Evolutionary conservation across 2,329 filamentous ascomycete species (phyloP).

Genomic region (Exophiala oligosperma): DNA sequence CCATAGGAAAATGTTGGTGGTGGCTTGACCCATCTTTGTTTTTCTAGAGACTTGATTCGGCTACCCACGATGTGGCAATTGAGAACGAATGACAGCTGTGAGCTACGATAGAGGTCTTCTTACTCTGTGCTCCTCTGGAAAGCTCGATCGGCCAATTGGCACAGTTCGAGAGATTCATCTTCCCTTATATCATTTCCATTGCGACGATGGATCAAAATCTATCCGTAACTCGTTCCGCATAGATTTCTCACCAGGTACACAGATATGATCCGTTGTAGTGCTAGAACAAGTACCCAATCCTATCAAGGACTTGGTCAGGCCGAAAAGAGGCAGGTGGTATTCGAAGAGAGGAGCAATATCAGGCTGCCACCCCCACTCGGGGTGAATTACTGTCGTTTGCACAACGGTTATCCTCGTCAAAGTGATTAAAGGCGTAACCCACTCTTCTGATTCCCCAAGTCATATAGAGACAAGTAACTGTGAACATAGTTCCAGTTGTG

Average conservation of each 20-base stretch:
- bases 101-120: neutral
- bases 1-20: neutral
- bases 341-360: too few relatives aligned
- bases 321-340: too few relatives aligned
- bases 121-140: neutral
- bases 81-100: neutral
- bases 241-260: neutral
- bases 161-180: neutral
- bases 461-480: neutral
- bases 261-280: too few relatives aligned
- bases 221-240: neutral
- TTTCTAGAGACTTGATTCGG: neutral
- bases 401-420: too few relatives aligned
- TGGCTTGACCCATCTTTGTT: neutral
- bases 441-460: too few relatives aligned
- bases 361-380: too few relatives aligned
- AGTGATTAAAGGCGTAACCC: too few relatives aligned
- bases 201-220: neutral
- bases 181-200: neutral
- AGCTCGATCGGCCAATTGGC: too few relatives aligned
- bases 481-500: neutral
- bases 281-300: too few relatives aligned
- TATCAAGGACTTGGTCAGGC: too few relatives aligned
- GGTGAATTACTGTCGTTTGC: too few relatives aligned
- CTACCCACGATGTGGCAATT: neutral